Evolutionary conservation across 1,284 basidiomycete species (phyloP).

Genomic region (Trichosporon sp.): DNA sequence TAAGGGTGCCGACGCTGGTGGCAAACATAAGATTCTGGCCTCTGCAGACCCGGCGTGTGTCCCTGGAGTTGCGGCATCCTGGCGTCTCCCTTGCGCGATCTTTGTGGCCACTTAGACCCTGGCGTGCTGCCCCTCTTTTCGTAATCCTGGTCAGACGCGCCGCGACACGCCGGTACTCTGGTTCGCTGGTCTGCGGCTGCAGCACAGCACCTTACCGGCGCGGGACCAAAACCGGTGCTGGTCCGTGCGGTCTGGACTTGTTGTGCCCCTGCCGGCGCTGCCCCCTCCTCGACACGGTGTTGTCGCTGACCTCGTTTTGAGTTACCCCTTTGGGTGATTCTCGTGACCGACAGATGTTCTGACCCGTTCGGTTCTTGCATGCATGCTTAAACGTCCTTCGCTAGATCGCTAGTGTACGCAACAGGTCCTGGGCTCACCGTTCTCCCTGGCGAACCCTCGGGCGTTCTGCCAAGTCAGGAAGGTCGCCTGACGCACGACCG

Average conservation of each 20-base stretch:
- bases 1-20: background rate
- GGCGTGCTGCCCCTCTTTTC: constrained; percentile 2
- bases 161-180: background rate
- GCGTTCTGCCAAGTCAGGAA: background rate
- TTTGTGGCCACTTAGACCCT: background rate
- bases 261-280: background rate
- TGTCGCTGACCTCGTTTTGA: background rate
- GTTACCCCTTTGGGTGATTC: constrained; percentile 8
- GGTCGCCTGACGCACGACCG: constrained; percentile 6
- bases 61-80: background rate
- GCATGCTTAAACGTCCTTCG: constrained; percentile 7
- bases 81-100: background rate
- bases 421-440: background rate
- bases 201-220: constrained; percentile 1
- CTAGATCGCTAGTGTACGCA: background rate
- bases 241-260: constrained; percentile 3
- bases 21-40: constrained; percentile 2
- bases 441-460: background rate
- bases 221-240: constrained; percentile 6
- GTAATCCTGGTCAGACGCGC: constrained; percentile 9
- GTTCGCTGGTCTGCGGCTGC: background rate
- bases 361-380: background rate
- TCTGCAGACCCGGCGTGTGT: constrained; percentile 1
- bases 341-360: background rate
- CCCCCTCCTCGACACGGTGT: background rate